Evolutionary conservation across 371 early-diverging fungal genomes (phyloP), one percentile per base, ranked within the genome.

Genomic region (Actinomortierella ambigua): DNA sequence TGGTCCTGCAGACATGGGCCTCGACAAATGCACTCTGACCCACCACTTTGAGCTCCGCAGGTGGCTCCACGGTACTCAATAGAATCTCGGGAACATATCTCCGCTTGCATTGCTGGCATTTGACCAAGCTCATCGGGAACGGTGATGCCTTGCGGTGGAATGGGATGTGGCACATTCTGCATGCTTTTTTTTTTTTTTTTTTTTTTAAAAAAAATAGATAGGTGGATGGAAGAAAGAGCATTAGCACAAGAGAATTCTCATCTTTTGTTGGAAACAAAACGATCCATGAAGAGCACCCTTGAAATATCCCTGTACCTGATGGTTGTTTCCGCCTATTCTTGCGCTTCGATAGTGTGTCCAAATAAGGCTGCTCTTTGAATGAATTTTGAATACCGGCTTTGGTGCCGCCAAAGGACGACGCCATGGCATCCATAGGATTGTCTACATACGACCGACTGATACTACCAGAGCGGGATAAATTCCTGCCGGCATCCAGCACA

Each of bases 1-100:
- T 84, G 7, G 78, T 69, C 0, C 91, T 79, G 49, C 87, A 90
- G 3, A 92, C 89, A 65, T 81, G 78, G 13, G 83, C 81, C 54
- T 82, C 81, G 26, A 84, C 76, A 47, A 85, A 73, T 6, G 73
- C 76, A n/a, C 81, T 78, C 48, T 71, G 65, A 13, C 84, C 83
- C 5, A 85, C 71, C 1, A 79, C 65, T 6, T 85, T 83, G 34
- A 92, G 63, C 59, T 90, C 90, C 7, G 79, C 63, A n/a, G 91
- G 90, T 8, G 86, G 82, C 39, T 92, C 90, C 1, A 87, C 82
- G 1, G 91, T 91, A 29, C 82, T 77, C 53, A 92, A 66, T 17
- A 89, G 48, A 14, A 92, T 78, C 60, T 91, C 91, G 1, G 92
- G 91, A 1, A 92, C 92, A 60, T 81, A 84, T 43, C 83, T 83